Evolutionary conservation across 768 basidiomycete species (phyloP).

Genomic region (Pisolithus tinctorius): DNA sequence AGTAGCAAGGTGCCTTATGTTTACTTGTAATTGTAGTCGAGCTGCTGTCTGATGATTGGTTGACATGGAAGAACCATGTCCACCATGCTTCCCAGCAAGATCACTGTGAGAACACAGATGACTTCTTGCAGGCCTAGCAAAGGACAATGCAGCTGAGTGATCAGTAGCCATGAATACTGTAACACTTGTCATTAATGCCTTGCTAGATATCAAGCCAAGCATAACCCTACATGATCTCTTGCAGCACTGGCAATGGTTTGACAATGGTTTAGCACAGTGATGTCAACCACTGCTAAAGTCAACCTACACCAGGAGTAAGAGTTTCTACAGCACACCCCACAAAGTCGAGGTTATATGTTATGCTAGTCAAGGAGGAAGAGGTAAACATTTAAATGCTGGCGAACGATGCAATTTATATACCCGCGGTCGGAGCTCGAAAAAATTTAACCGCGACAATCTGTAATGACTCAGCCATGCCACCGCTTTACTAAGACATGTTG

Average conservation of each 20-base stretch:
- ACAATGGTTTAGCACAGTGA: too few relatives aligned
- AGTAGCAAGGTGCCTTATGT: conserved; percentile 11
- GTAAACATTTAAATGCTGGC: background rate
- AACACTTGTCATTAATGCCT: background rate
- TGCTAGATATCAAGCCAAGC: background rate
- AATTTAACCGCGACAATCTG: background rate
- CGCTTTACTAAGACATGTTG: too few relatives aligned
- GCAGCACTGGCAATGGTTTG: too few relatives aligned
- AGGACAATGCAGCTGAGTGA: too few relatives aligned
- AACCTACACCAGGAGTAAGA: too few relatives aligned
- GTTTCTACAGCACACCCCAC: too few relatives aligned
- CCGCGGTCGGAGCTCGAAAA: conserved; percentile 1
- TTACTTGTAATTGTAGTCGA: conserved; percentile 12
- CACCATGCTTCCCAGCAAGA: background rate
- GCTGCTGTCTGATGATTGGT: conserved; percentile 1
- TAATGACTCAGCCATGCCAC: background rate
- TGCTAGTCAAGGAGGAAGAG: background rate
- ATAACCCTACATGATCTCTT: background rate
- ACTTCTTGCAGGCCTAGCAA: background rate
- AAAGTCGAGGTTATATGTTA: background rate
- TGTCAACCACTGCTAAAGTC: too few relatives aligned
- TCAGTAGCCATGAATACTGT: background rate
- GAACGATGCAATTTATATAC: background rate
- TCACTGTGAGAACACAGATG: background rate
- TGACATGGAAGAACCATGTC: background rate